Evolutionary conservation across 148 eudicot genomes (phyloP).

Genomic region (Mesembryanthemum crystallinum): DNA sequence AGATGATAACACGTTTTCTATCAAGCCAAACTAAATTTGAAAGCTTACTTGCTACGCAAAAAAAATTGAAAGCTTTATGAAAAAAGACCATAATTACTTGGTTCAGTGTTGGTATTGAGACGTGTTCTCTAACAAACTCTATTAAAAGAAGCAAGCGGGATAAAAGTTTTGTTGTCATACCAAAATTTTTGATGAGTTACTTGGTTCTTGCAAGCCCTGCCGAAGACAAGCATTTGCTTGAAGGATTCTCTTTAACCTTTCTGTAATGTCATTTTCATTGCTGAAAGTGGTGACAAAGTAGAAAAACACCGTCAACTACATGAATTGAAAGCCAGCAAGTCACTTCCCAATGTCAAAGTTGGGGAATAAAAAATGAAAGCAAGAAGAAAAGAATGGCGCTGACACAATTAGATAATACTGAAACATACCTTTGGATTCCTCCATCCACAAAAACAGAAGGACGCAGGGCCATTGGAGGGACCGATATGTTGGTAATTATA

Average conservation of each 20-base stretch:
- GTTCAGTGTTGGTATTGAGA: neutral
- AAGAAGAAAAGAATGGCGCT: neutral
- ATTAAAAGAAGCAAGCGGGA: neutral
- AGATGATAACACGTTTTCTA: neutral
- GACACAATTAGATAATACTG: neutral
- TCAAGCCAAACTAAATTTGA: neutral
- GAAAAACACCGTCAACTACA: constrained; percentile 7
- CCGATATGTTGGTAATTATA: constrained; percentile 56
- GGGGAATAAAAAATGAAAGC: neutral
- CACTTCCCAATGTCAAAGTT: no score
- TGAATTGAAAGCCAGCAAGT: neutral
- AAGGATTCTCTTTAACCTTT: constrained; percentile 68
- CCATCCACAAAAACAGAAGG: constrained; percentile 92
- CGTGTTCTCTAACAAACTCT: neutral
- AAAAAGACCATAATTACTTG: no score
- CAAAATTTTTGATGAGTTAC: constrained; percentile 37
- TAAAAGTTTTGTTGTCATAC: constrained; percentile 33
- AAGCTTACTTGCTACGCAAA: no score
- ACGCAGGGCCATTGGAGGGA: constrained; percentile 90
- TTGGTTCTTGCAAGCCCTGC: constrained; percentile 52
- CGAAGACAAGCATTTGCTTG: constrained; percentile 71
- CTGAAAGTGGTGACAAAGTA: constrained; percentile 42
- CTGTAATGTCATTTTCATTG: constrained; percentile 86
- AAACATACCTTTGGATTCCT: constrained; percentile 64
- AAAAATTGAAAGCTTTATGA: no score